phyloP scores from a whole-genome alignment of 2,329 filamentous ascomycete species.

The Neopestalotiopsis rosae region DNA sequence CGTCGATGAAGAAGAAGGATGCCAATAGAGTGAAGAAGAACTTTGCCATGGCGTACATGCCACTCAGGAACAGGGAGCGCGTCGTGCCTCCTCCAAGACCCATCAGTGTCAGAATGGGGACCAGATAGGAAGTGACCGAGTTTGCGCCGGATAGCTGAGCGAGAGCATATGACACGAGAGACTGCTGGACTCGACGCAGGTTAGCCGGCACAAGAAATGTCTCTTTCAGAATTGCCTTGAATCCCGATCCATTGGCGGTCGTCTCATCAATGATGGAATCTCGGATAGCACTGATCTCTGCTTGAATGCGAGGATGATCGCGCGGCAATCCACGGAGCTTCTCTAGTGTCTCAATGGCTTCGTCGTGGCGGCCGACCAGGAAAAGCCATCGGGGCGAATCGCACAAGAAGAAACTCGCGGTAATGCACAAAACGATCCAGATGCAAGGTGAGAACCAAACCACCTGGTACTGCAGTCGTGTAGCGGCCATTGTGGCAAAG shows the following conservation, averaged over 20 bases:
- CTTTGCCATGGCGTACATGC: conserved; percentile 32
- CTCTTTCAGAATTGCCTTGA: conserved; percentile 34
- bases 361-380: conserved; percentile 52
- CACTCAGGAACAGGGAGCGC: conserved; percentile 43
- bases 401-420: conserved; percentile 30
- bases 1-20: not conserved
- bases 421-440: not conserved
- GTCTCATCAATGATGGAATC: conserved; percentile 14
- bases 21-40: conserved; percentile 10
- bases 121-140: conserved; percentile 48
- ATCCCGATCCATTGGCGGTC: conserved; percentile 3
- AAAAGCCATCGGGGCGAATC: conserved; percentile 51
- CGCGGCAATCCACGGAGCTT: conserved; percentile 36
- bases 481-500: conserved; percentile 5
- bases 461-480: conserved; percentile 8
- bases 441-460: conserved; percentile 21
- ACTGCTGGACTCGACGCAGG: conserved; percentile 44
- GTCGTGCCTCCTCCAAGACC: conserved; percentile 36
- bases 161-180: conserved; percentile 42
- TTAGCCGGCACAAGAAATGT: conserved; percentile 43
- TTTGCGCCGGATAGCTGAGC: conserved; percentile 51
- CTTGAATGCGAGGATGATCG: conserved; percentile 32
- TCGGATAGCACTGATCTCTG: conserved; percentile 28
- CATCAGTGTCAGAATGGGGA: conserved; percentile 46
- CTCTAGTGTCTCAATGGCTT: conserved; percentile 35